These are phyloP conservation scores for Chlorophyllum brunneum DNA, from an alignment of 768 basidiomycete species.

Conservation along the genomic window DNA sequence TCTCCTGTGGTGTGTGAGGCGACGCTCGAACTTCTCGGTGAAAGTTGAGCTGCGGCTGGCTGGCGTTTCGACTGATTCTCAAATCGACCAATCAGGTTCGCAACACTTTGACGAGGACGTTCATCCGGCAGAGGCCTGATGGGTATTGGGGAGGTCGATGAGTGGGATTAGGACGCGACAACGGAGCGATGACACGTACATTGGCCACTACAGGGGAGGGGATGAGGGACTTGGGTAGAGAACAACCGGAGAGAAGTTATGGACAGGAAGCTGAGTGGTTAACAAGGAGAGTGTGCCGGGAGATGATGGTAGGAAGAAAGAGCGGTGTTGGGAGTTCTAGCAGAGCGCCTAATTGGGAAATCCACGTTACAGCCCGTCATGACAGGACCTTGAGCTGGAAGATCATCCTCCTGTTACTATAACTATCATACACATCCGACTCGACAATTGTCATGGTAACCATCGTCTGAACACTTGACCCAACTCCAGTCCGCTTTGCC, in stretches of 20 bases:
- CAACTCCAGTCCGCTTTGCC: constrained; percentile 25
- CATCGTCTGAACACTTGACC: constrained; percentile 26
- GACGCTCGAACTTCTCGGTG: constrained; percentile 64
- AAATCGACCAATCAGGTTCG: constrained; percentile 87
- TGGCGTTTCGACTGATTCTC: constrained; percentile 74
- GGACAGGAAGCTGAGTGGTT: too few relatives aligned
- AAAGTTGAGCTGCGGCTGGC: constrained; percentile 28
- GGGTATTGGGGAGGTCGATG: constrained; percentile 14
- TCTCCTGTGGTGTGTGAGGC: constrained; percentile 62
- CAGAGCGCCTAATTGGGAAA: constrained; percentile 2
- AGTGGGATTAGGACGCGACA: constrained; percentile 17
- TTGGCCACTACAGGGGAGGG: constrained; percentile 20
- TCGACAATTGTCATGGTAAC: constrained; percentile 27
- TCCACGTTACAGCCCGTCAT: constrained; percentile 6
- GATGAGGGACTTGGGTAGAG: constrained; percentile 6
- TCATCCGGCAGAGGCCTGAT: constrained; percentile 84
- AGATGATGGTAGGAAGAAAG: constrained; percentile 3
- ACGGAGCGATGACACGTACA: constrained; percentile 26
- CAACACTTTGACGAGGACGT: constrained; percentile 80
- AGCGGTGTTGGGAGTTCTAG: background rate
- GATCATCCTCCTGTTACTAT: too few relatives aligned
- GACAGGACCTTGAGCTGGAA: too few relatives aligned
- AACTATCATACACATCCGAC: background rate
- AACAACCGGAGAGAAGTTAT: background rate
- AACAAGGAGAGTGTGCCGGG: background rate